phyloP scores from a whole-genome alignment of 352 stramenopile species.

The Phytophthora cajani region DNA sequence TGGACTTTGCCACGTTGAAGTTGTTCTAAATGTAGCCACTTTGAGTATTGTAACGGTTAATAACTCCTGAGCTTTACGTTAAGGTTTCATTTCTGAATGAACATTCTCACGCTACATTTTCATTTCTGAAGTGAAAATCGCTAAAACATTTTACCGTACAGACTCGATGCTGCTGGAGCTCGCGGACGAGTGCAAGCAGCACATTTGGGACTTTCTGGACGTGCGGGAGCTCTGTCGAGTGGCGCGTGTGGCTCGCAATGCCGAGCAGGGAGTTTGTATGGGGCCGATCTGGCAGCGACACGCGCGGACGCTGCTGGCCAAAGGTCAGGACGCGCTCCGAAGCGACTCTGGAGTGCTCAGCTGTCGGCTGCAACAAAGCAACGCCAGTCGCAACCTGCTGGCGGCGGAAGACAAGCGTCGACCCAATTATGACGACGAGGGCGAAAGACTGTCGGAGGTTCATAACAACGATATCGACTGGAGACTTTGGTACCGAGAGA shows the following conservation, averaged over 20 bases:
- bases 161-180: conserved; percentile 49
- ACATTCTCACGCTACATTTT: background rate
- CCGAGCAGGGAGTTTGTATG: conserved; percentile 44
- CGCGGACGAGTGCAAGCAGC: conserved; percentile 69
- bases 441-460: background rate
- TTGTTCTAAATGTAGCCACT: conserved; percentile 29
- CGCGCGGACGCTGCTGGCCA: conserved; percentile 33
- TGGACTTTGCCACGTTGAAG: conserved; percentile 12
- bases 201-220: conserved; percentile 61
- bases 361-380: conserved; percentile 35
- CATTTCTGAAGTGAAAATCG: conserved; percentile 13
- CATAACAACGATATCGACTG: conserved; percentile 45
- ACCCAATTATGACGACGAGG: background rate
- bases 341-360: conserved; percentile 31
- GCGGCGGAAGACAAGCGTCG: conserved; percentile 3
- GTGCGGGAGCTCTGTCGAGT: conserved; percentile 62
- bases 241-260: conserved; percentile 38
- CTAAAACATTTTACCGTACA: background rate
- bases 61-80: background rate
- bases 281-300: conserved; percentile 49
- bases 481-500: conserved; percentile 63
- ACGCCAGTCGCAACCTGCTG: conserved; percentile 44
- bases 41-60: conserved; percentile 7
- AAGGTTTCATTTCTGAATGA: conserved; percentile 1
- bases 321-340: conserved; percentile 27